phyloP scores from a whole-genome alignment of 306 rosid species.

The Comarum palustre region DNA sequence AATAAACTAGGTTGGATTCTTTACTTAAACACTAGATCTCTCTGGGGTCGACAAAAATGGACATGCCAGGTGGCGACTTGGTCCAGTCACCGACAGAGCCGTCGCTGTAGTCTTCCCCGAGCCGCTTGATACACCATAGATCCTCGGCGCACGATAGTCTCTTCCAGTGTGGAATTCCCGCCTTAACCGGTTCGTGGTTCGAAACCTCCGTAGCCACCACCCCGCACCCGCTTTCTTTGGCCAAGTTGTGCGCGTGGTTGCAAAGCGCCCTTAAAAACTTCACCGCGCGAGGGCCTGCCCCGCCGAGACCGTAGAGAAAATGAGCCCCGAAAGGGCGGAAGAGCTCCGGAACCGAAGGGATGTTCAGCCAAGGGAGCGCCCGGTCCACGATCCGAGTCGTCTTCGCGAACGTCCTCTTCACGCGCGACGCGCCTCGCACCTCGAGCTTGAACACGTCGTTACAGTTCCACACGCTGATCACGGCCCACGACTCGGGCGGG shows the following conservation, averaged over 20 bases:
- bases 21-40: slow-evolving; percentile 48
- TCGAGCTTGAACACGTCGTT: slow-evolving; percentile 72
- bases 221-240: slow-evolving; percentile 61
- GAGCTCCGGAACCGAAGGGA: slow-evolving; percentile 75
- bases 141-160: slow-evolving; percentile 70
- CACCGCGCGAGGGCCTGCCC: slow-evolving; percentile 62
- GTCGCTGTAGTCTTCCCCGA: slow-evolving; percentile 77
- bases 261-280: slow-evolving; percentile 61
- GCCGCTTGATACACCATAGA: slow-evolving; percentile 80
- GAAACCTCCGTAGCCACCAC: slow-evolving; percentile 88
- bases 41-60: slow-evolving; percentile 95
- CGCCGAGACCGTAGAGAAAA: slow-evolving; percentile 79
- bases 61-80: slow-evolving; percentile 61
- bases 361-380: slow-evolving; percentile 68
- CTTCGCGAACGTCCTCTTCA: slow-evolving; percentile 44
- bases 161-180: slow-evolving; percentile 89
- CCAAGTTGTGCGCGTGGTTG: slow-evolving; percentile 69
- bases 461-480: slow-evolving; percentile 82
- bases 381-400: slow-evolving; percentile 67
- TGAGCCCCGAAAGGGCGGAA: slow-evolving; percentile 77
- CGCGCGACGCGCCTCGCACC: slow-evolving; percentile 68
- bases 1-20: slow-evolving; percentile 12
- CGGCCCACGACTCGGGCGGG: slow-evolving; percentile 87
- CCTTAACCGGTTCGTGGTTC: slow-evolving; percentile 47
- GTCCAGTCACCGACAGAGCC: slow-evolving; percentile 97